Percentiles rank a stretch among this genome's conserved stretches.
Evolutionary conservation across 1,284 basidiomycete genomes (phyloP).

Genomic region (Phenoliferia sp.): DNA sequence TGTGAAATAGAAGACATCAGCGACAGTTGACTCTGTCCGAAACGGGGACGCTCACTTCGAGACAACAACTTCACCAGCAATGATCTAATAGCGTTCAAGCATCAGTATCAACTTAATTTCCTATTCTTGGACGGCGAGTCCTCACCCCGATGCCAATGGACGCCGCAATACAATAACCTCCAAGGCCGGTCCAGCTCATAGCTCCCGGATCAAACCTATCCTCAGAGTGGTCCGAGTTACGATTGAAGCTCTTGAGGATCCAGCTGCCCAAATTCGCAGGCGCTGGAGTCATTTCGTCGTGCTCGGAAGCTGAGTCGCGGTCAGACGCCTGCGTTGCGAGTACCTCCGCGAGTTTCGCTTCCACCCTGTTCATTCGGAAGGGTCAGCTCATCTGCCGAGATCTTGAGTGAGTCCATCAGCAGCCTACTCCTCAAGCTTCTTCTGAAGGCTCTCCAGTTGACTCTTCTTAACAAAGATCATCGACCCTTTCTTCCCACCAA

Average conservation of each 20-base stretch:
- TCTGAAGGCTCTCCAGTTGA: background rate
- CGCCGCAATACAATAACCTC: background rate
- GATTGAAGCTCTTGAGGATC: background rate
- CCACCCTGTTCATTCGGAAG: background rate
- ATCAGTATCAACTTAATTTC: background rate
- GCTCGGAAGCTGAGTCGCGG: background rate
- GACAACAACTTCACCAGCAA: background rate
- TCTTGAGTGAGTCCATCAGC: background rate
- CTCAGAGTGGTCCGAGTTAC: background rate
- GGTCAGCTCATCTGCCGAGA: background rate
- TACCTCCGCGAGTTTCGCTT: background rate
- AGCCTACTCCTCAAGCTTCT: background rate
- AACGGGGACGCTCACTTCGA: background rate
- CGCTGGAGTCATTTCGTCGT: background rate
- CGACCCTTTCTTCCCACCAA: constrained; percentile 14
- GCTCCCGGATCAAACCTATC: background rate
- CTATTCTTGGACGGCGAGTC: background rate
- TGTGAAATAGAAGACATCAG: background rate
- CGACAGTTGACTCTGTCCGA: background rate
- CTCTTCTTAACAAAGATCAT: constrained; percentile 25
- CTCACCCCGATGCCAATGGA: constrained; percentile 3
- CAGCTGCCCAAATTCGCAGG: background rate
- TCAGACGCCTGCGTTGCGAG: background rate
- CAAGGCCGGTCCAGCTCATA: background rate
- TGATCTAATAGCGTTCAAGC: background rate